Evolutionary conservation across 2,329 filamentous ascomycete genomes (phyloP), one percentile per base, ranked within the genome.

Genomic region (Juglanconis sp.): DNA sequence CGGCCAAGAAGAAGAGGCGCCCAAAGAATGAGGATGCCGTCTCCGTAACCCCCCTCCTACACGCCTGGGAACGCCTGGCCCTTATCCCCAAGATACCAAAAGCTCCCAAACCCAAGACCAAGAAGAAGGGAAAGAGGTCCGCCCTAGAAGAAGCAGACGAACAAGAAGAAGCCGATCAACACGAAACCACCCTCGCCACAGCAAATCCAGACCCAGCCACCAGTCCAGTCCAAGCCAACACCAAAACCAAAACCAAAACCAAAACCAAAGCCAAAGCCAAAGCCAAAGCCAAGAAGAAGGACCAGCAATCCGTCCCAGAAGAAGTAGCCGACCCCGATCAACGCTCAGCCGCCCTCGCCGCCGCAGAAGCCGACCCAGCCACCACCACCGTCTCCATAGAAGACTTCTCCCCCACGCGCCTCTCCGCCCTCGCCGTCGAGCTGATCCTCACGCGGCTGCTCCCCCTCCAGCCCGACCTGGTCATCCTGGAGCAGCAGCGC

Each of bases 401-500:
- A 4, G 65, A 66, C 42, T 77, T 73, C 64, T 65, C 69, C 31
- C 76, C 76, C 2, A 64, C 68, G 1, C 63, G 66, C n/a, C 68
- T 79, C 56, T 70, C 76, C 9, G 48, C 65, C 2, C 63, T 70
- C 8, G 70, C 77, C 15, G 66, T 72, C 42, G 55, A 65, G 15
- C 71, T 76, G 9, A 68, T 76, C 52, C 64, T 64, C 13, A 65
- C 69, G 3, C 76, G 70, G 3, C 67, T 83, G 3, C 67, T 83
- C 8, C 72, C 71, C 0, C 79, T 86, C 58, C 71, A 78, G 0
- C 90, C 91, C 0, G 87, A 86, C 3, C 81, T 89, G 56, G 78
- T 96, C 35, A 76, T 95, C 1, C 92, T 96, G 60, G 82, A 85
- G 70, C 77, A 79, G 17, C 82, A 86, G 67, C 80, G 82, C 4